Conservation (phyloP, 2,329 filamentous ascomycete species). For the Dryadomyces sulphureus region DNA sequence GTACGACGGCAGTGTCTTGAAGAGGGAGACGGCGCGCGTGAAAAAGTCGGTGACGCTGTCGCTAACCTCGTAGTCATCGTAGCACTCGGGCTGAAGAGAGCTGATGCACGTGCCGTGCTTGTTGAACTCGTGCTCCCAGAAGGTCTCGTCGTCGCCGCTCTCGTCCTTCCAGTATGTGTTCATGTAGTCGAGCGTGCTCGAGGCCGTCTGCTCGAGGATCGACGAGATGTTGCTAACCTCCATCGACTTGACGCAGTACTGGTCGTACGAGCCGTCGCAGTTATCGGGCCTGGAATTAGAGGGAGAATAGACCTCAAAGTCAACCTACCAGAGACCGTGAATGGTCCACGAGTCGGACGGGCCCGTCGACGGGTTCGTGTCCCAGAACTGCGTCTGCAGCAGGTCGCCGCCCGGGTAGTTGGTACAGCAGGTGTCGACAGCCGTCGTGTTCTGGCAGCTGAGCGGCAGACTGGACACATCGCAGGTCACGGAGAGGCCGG, state of each 20-base stretch:
- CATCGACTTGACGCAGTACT: slow-evolving; percentile 50
- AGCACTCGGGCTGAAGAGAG: slow-evolving; percentile 51
- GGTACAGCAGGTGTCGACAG: slow-evolving; percentile 4
- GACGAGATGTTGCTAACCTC: slow-evolving; percentile 52
- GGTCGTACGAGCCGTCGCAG: slow-evolving; percentile 42
- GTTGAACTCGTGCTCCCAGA: slow-evolving; percentile 55
- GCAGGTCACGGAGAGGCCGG: neutral
- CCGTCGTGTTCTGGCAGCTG: slow-evolving; percentile 6
- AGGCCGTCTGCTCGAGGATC: slow-evolving; percentile 32
- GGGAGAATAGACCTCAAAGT: no score
- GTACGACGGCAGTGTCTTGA: slow-evolving; percentile 43
- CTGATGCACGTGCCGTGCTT: slow-evolving; percentile 56
- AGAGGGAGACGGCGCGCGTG: slow-evolving; percentile 43
- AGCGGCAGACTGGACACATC: slow-evolving; percentile 1
- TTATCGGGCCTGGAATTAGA: slow-evolving; percentile 29
- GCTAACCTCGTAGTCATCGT: slow-evolving; percentile 39
- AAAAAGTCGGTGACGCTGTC: slow-evolving; percentile 50
- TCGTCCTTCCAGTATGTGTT: slow-evolving; percentile 50
- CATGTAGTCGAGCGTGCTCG: slow-evolving; percentile 50
- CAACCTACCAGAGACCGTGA: slow-evolving; percentile 37
- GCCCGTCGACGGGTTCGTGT: slow-evolving; percentile 40
- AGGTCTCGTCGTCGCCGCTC: slow-evolving; percentile 36
- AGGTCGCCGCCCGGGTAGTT: slow-evolving; percentile 6
- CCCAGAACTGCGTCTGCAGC: slow-evolving; percentile 45
- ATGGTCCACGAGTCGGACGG: slow-evolving; percentile 43